Evolutionary conservation across 2,329 filamentous ascomycete genomes (phyloP).

Genomic region (Sordariomycetes sp.): DNA sequence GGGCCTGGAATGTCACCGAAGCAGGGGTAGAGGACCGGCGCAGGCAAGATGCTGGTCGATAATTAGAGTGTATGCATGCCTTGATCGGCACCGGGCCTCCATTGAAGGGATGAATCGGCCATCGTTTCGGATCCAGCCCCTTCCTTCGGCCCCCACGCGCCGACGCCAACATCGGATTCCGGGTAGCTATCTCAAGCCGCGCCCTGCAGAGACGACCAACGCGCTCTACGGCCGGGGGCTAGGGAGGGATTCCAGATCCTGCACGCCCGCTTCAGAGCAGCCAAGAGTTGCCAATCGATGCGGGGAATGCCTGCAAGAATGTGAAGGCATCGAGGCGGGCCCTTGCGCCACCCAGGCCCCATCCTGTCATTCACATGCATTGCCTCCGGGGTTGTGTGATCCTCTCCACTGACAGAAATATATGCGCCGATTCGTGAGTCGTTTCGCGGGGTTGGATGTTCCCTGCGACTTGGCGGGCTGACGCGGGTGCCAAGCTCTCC

Average conservation of each 20-base stretch:
- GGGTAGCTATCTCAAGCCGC: not conserved
- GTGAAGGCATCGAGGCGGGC: not conserved
- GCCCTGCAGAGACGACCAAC: not conserved
- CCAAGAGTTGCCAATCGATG: not conserved
- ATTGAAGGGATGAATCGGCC: not conserved
- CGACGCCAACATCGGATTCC: not conserved
- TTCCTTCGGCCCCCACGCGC: not conserved
- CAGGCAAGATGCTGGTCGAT: not conserved
- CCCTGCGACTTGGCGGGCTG: not conserved
- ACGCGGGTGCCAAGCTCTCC: too few species aligned
- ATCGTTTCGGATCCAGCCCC: not conserved
- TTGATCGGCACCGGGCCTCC: not conserved
- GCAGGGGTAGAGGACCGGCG: not conserved
- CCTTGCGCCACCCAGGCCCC: not conserved
- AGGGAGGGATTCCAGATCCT: not conserved
- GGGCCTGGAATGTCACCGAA: not conserved
- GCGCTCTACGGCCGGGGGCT: not conserved
- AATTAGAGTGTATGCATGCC: not conserved
- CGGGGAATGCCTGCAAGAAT: not conserved
- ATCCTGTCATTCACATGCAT: not conserved
- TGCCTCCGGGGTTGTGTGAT: not conserved
- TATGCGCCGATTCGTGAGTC: not conserved
- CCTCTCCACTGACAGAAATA: not conserved
- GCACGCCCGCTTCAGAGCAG: not conserved
- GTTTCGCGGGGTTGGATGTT: not conserved